phyloP scores from a whole-genome alignment of 2,329 filamentous ascomycete genomes.

The Pseudogymnoascus verrucosus region DNA sequence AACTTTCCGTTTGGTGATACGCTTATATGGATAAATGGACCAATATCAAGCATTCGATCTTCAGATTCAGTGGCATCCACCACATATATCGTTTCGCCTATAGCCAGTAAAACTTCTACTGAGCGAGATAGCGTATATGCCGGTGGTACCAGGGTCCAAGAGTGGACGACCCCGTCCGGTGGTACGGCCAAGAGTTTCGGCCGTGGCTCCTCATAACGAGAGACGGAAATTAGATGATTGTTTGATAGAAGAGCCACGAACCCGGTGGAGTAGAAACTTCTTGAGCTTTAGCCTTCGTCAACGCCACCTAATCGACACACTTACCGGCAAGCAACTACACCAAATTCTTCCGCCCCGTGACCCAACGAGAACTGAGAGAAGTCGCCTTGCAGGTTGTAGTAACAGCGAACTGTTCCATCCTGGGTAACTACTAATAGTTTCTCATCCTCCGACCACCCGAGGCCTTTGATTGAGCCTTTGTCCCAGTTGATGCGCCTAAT shows the following conservation, averaged over 20 bases:
- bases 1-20: conserved; percentile 88
- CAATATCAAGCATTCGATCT: conserved; percentile 83
- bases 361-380: conserved; percentile 92
- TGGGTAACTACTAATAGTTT: conserved; percentile 79
- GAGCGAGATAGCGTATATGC: conserved; percentile 83
- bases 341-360: conserved; percentile 78
- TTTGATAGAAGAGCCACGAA: conserved; percentile 87
- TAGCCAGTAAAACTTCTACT: conserved; percentile 83
- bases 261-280: conserved; percentile 76
- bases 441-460: conserved; percentile 97
- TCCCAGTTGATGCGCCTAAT: conserved; percentile 87
- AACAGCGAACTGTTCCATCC: conserved; percentile 82
- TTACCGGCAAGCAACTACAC: conserved; percentile 71
- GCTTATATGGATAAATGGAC: conserved; percentile 82
- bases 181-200: conserved; percentile 72
- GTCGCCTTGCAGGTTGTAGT: conserved; percentile 84
- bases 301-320: conserved; percentile 11
- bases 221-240: conserved; percentile 79
- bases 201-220: conserved; percentile 81
- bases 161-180: conserved; percentile 71
- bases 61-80: conserved; percentile 85
- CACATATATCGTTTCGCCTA: conserved; percentile 75
- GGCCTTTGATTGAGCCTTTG: conserved; percentile 73
- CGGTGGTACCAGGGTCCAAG: conserved; percentile 85
- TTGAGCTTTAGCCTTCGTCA: neutral